Conservation (phyloP, 2,329 filamentous ascomycete genomes). For the Rhynchosporium secalis region DNA sequence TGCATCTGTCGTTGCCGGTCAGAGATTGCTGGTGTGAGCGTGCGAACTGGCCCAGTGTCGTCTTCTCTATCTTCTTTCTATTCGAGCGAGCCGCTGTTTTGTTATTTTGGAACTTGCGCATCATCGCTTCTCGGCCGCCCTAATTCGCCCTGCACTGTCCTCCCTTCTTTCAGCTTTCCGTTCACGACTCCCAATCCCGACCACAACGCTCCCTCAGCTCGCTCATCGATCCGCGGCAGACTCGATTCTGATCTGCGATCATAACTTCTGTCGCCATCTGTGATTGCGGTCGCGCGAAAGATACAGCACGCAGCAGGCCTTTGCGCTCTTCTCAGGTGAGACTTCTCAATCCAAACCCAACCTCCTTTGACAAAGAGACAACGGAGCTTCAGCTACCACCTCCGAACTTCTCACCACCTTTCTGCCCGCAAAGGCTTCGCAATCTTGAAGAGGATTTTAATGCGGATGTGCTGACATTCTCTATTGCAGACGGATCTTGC, state of each 20-base stretch:
- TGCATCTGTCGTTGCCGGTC: constrained; percentile 16
- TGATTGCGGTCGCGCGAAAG: constrained; percentile 21
- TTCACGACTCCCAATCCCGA: constrained; percentile 12
- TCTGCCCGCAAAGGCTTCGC: constrained; percentile 7
- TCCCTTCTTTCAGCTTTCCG: constrained; percentile 19
- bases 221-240: constrained; percentile 14
- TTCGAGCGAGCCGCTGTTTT: background rate
- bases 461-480: constrained; percentile 31
- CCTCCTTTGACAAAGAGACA: constrained; percentile 31
- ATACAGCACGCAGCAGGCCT: constrained; percentile 22
- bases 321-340: constrained; percentile 36
- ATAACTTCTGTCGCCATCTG: constrained; percentile 19
- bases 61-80: constrained; percentile 22
- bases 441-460: constrained; percentile 7
- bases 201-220: constrained; percentile 7
- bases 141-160: constrained; percentile 2
- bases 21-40: constrained; percentile 36
- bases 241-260: constrained; percentile 21
- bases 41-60: constrained; percentile 27
- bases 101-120: constrained; percentile 31
- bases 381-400: constrained; percentile 31
- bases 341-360: constrained; percentile 27
- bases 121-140: constrained; percentile 29
- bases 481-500: constrained; percentile 26
- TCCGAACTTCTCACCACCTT: constrained; percentile 14